These are phyloP conservation scores for Fusarium chlamydosporum DNA, from an alignment of 2,329 filamentous ascomycete genomes.

Conservation along the genomic window DNA sequence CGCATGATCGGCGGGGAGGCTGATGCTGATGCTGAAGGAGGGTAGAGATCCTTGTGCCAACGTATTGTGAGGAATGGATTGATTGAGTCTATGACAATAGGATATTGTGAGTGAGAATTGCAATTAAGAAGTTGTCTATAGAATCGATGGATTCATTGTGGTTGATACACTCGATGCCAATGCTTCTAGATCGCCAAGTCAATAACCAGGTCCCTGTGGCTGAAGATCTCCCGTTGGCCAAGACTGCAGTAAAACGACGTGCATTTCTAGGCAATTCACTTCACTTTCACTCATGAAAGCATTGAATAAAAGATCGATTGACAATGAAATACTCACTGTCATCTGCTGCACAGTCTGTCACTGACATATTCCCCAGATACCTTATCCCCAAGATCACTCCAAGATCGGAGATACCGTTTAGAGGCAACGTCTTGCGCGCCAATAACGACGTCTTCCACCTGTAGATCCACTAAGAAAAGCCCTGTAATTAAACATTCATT, in stretches of 20 bases:
- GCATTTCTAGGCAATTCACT: neutral
- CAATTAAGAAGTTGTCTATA: too few relatives aligned
- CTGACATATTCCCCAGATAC: conserved; percentile 1
- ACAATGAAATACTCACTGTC: neutral
- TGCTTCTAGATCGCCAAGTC: conserved; percentile 34
- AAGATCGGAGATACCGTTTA: neutral
- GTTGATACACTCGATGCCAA: neutral
- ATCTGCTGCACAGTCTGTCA: neutral
- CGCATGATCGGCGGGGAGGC: conserved; percentile 12
- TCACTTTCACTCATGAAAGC: neutral
- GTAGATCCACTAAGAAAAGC: neutral
- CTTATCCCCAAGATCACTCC: neutral
- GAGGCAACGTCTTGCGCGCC: neutral
- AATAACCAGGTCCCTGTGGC: conserved; percentile 3
- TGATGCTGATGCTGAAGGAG: conserved; percentile 1
- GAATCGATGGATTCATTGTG: neutral
- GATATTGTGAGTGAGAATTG: too few relatives aligned
- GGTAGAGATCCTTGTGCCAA: neutral
- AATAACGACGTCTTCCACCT: neutral
- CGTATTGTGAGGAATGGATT: neutral
- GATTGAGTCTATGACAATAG: too few relatives aligned
- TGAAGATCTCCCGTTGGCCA: conserved; percentile 40
- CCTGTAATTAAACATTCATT: neutral
- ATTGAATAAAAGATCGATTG: neutral
- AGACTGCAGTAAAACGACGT: conserved; percentile 24